Evolutionary conservation across 2,329 filamentous ascomycete genomes (phyloP), one percentile per base, ranked within the genome.

Genomic region (Truncatella angustata): DNA sequence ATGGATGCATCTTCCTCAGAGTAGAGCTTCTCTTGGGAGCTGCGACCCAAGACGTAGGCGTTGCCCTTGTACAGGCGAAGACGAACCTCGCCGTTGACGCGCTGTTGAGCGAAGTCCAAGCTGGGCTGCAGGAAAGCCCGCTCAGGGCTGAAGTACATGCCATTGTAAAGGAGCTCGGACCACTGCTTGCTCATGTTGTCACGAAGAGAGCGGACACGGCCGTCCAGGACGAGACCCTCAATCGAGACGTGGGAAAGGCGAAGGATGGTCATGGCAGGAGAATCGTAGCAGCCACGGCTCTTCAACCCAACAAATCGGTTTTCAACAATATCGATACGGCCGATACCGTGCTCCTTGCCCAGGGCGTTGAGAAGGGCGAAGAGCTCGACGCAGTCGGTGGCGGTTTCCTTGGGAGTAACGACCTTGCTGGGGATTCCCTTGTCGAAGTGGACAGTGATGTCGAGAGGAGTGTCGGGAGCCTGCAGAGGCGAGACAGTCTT

Each of bases 311-410:
- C 70, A 56, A 72, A 73, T 50, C 89, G 81, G 75, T 89, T 88
- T 65, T 59, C 52, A 21, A 50, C 51, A 66, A 93, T 93, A 70
- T 93, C 89, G 59, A 93, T 86, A 64, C 90, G 79, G 63, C 89
- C 90, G 60, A 93, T 82, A 67, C 90, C 90, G 73, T 91, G 77
- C 58, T 76, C 79, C 68, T 82, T 80, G 58, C 82, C 90, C 58
- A 93, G 86, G 54, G 81, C 75, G 73, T 92, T 92, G 61, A 84
- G 78, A 51, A 81, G 78, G 55, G 84, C 75, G 77, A 93, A 93
- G 52, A 93, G 76, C 65, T 88, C 85, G 51, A 90, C 78, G 4
- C 84, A 76, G 64, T 87, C 86, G 51, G 87, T 90, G 60, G 82
- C 77, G 34, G 74, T 77, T 75, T 87, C 81, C 48, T 76, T 79